Percentiles rank a stretch among this genome's conserved stretches.
These are phyloP conservation scores for Cytospora leucostoma DNA, from an alignment of 2,329 filamentous ascomycete genomes.

Conservation along the genomic window DNA sequence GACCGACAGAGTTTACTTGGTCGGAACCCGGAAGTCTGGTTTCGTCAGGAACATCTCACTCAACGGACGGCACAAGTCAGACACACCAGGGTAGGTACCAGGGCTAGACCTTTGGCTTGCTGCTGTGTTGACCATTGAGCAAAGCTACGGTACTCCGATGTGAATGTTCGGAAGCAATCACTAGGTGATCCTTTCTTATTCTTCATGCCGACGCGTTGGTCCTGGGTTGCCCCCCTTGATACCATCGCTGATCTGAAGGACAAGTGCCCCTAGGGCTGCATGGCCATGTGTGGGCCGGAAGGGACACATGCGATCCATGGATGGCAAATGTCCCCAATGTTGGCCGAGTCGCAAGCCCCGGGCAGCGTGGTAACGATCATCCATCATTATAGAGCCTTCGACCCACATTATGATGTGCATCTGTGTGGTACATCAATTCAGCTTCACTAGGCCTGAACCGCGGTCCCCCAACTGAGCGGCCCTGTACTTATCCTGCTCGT, in stretches of 20 bases:
- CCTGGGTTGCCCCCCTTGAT: neutral
- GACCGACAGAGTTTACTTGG: neutral
- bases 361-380: constrained; percentile 5
- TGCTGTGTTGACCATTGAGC: neutral
- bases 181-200: neutral
- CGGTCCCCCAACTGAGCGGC: neutral
- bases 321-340: neutral
- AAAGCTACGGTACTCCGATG: neutral
- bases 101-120: neutral
- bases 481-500: neutral
- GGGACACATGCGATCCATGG: constrained; percentile 1
- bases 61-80: neutral
- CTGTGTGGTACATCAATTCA: neutral
- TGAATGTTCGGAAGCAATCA: neutral
- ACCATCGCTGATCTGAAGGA: neutral
- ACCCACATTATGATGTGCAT: neutral
- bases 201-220: neutral
- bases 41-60: neutral
- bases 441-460: neutral
- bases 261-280: constrained; percentile 9
- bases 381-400: constrained; percentile 2
- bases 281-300: neutral
- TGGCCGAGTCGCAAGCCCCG: constrained; percentile 16
- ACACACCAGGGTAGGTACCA: neutral
- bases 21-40: neutral